Evolutionary conservation across 768 basidiomycete species (phyloP), one percentile per base, ranked within the genome.

Genomic region (Kwoniella sp.): DNA sequence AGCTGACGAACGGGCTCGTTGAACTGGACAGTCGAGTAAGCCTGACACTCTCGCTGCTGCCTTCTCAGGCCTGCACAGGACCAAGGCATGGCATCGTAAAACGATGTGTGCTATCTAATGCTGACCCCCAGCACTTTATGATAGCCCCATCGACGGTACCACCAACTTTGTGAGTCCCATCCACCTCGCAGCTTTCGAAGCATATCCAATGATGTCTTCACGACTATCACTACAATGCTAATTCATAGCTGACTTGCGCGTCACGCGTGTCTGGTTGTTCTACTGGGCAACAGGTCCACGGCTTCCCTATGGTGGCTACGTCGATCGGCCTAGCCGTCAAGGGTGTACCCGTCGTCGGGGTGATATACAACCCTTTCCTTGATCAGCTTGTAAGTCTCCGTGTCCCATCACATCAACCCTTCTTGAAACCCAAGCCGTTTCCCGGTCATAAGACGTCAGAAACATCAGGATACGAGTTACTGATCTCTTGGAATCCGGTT

Each of bases 331-430:
- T 98, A 73, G 89, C 94, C 66, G 88, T 90, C 82, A 84, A 89
- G 64, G 88, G 88, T 67, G 84, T 86, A 7, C 92, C 94, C 1
- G 85, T 94, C 7, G 84, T 96, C 20, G 94, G 94, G 1, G 93
- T 98, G 45, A 89, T 97, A 66, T 95, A 88, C 83, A 93, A 93
- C 76, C 94, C 94, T 0, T 93, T 93, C 85, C 85, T 93, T 59
- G 86, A 92, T 68, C 87, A 93, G 58, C 84, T 95, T 59, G 89
- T 90, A 61, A 69, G 85, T 64, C n/a, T n/a, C n/a, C n/a, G n/a
- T n/a, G n/a, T n/a, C 8, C 17, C 0, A 0, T 0, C 55, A 1
- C 7, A n/a, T n/a, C n/a, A n/a, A n/a, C n/a, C n/a, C n/a, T n/a
- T n/a, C n/a, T n/a, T n/a, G n/a, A n/a, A n/a, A n/a, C n/a, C n/a